A percentile compares a stretch with the other conserved stretches of the same genome.
These are phyloP conservation scores for Acanthamoeba triangularis DNA, from an alignment of 208 protist species.

Conservation along the genomic window DNA sequence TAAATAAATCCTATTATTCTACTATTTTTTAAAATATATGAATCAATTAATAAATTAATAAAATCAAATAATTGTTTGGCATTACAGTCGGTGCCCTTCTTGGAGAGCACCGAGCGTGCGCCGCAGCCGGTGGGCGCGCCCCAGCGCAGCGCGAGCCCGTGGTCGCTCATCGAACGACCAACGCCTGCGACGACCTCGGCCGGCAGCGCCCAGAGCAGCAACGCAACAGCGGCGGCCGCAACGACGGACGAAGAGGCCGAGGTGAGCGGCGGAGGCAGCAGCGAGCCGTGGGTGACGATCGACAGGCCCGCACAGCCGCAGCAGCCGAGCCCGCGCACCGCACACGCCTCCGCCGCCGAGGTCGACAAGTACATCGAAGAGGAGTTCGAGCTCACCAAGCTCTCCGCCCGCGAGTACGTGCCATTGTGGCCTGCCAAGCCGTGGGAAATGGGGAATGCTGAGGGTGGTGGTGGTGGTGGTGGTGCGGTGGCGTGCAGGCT, in stretches of 20 bases:
- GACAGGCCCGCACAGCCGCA: background rate
- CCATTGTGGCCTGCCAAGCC: background rate
- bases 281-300: background rate
- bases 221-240: too few relatives aligned
- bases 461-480: too few relatives aligned
- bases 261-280: background rate
- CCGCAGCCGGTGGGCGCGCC: background rate
- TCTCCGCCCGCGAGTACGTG: background rate
- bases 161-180: too few relatives aligned
- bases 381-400: slow-evolving; percentile 33
- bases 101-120: background rate
- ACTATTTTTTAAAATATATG: too few relatives aligned
- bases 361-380: slow-evolving; percentile 14
- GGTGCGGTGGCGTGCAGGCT: background rate
- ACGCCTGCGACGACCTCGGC: too few relatives aligned
- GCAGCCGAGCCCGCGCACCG: too few relatives aligned
- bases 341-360: background rate
- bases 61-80: too few relatives aligned
- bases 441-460: background rate
- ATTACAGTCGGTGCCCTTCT: background rate
- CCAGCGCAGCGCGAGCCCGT: too few relatives aligned
- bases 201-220: too few relatives aligned
- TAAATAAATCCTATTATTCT: too few relatives aligned
- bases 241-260: background rate
- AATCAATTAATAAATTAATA: background rate